Conservation (phyloP, 495 filamentous ascomycete genomes). For the Gamarada debralockiae region DNA sequence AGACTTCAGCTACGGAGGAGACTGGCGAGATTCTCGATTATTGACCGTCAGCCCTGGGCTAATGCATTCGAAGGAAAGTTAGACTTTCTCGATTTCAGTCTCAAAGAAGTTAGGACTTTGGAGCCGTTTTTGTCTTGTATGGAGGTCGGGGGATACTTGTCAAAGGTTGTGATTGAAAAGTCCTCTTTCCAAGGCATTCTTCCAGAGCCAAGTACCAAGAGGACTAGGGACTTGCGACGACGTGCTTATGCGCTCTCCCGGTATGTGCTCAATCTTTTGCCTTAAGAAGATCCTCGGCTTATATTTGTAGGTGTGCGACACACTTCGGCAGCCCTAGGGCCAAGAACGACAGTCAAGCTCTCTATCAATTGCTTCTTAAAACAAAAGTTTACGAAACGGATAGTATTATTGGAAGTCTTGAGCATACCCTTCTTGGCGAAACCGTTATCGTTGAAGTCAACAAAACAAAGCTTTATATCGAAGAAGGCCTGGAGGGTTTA, state of each 20-base stretch:
- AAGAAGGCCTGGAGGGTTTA: slow-evolving; percentile 24
- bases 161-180: slow-evolving; percentile 4
- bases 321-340: slow-evolving; percentile 33
- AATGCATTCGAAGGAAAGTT: slow-evolving; percentile 5
- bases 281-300: neutral
- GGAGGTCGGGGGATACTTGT: slow-evolving; percentile 1
- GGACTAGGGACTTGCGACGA: slow-evolving; percentile 18
- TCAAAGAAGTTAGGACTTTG: neutral
- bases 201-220: neutral
- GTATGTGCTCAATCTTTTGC: slow-evolving; percentile 18
- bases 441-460: slow-evolving; percentile 18
- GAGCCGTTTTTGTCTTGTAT: neutral
- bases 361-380: slow-evolving; percentile 31
- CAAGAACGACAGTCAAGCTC: slow-evolving; percentile 8
- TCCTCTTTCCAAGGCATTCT: neutral
- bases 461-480: slow-evolving; percentile 29
- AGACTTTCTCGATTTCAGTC: neutral
- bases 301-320: slow-evolving; percentile 18
- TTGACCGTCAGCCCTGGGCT: slow-evolving; percentile 1
- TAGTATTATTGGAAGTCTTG: slow-evolving; percentile 27
- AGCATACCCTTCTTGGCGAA: slow-evolving; percentile 26
- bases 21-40: neutral
- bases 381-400: slow-evolving; percentile 26
- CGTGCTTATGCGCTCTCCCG: slow-evolving; percentile 36
- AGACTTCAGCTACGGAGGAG: neutral